These are phyloP conservation scores for Ostreobium quekettii DNA, from an alignment of 139 green algal species.

Conservation along the genomic window DNA sequence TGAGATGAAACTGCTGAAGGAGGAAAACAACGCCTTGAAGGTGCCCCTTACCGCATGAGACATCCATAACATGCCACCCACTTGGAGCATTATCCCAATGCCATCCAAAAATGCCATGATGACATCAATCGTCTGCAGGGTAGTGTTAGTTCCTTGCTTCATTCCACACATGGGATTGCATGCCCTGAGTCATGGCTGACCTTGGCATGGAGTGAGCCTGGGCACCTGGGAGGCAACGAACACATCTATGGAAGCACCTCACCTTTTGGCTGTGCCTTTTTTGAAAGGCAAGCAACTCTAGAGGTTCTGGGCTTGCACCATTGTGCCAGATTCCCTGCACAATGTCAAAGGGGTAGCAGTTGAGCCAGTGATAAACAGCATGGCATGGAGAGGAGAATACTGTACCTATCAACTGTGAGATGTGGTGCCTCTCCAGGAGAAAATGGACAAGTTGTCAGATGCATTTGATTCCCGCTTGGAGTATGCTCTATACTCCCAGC, in stretches of 20 bases:
- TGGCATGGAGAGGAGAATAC: too few relatives aligned
- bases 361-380: too few relatives aligned
- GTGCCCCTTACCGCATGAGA: too few relatives aligned
- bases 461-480: neutral
- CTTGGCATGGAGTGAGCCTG: neutral
- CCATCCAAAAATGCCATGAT: neutral
- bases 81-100: too few relatives aligned
- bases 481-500: neutral
- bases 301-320: too few relatives aligned
- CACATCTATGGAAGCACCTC: too few relatives aligned
- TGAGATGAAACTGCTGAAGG: neutral
- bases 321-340: too few relatives aligned
- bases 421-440: neutral
- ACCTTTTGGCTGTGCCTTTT: too few relatives aligned
- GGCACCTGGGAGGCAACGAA: too few relatives aligned
- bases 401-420: neutral
- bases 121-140: neutral
- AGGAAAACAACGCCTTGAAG: neutral
- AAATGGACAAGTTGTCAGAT: neutral
- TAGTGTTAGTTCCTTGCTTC: neutral
- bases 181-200: neutral
- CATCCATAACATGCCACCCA: too few relatives aligned
- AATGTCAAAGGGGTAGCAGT: too few relatives aligned
- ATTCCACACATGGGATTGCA: neutral
- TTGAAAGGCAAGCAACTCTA: too few relatives aligned